Evolutionary conservation across 176 grass and related monocot species (phyloP), one percentile per base, ranked within the genome.

Genomic region (Paspalum vaginatum): DNA sequence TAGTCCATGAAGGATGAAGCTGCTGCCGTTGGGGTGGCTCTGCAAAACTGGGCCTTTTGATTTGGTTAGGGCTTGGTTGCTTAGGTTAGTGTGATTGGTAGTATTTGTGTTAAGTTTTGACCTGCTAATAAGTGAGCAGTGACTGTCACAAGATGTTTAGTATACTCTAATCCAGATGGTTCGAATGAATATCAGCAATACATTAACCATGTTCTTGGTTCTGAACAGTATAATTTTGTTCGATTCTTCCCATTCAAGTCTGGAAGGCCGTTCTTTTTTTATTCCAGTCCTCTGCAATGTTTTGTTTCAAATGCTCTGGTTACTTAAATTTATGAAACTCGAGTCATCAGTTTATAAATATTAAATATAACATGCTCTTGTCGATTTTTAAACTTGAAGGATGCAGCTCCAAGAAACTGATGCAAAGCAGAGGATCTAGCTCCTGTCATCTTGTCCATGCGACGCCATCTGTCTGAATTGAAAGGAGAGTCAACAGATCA

Each of bases 381-480:
- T n/a, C n/a, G n/a, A n/a, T n/a, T n/a, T n/a, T n/a, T n/a, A n/a
- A n/a, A n/a, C n/a, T n/a, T n/a, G n/a, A n/a, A n/a, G n/a, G n/a
- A n/a, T n/a, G n/a, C n/a, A n/a, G n/a, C n/a, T n/a, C n/a, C n/a
- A n/a, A n/a, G n/a, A n/a, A n/a, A n/a, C n/a, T n/a, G n/a, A n/a
- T n/a, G n/a, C n/a, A n/a, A n/a, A n/a, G n/a, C n/a, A n/a, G n/a
- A n/a, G n/a, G n/a, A n/a, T n/a, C n/a, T n/a, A n/a, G n/a, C n/a
- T n/a, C n/a, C n/a, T n/a, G n/a, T n/a, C n/a, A n/a, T n/a, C n/a
- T n/a, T n/a, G n/a, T n/a, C n/a, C n/a, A n/a, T n/a, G n/a, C n/a
- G n/a, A n/a, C n/a, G n/a, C 27, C 52, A 69, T 75, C 69, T 27
- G 20, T 48, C 40, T 77, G n/a, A 84, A 21, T 27, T 56, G 16